Evolutionary conservation across 208 protist genomes (phyloP), one percentile per base, ranked within the genome.

Genomic region (Trypanosoma rangeli): DNA sequence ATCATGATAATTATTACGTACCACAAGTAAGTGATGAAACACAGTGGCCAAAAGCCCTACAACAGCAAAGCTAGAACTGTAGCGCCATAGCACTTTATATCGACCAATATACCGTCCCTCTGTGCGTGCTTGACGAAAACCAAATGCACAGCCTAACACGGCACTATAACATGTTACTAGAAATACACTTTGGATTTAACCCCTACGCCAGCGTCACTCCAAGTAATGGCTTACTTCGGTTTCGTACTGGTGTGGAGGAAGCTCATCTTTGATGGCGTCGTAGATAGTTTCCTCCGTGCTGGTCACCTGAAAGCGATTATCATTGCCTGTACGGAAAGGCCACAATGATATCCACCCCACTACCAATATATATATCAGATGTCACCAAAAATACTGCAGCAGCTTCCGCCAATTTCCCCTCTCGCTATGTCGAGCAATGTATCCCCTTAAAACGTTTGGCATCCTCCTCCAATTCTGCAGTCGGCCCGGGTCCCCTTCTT

Each of bases 281-380:
- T 94, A 96, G 48, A 96, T 89, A 65, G 79, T 80, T 13, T 87
- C 76, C 54, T 74, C 73, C 31, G 29, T 66, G 39, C 50, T 53
- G 22, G 58, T 75, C 29, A 79, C 79, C 46, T 90, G 84, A 72
- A 92, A 96, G 10, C 84, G 81, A 52, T 92, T 84, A 80, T 96
- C 87, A 61, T 96, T 92, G n/a, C 87, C 90, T 1, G 83, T 94
- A 13, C 87, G 84, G 64, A 96, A 94, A 8, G 90, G 90, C 86
- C 87, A 96, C 2, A 95, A 64, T 48, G 84, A 87, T 85, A 94
- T 70, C 16, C 24, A 28, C 15, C 33, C 20, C 28, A 65, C n/a
- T n/a, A n/a, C n/a, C n/a, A n/a, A n/a, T n/a, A n/a, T n/a, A n/a
- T n/a, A n/a, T n/a, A n/a, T n/a, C n/a, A n/a, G n/a, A n/a, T n/a